Percentiles rank a stretch among this genome's conserved stretches.
Evolutionary conservation across 805 yeast genomes (phyloP).

Genomic region (Nematodospora valgi): DNA sequence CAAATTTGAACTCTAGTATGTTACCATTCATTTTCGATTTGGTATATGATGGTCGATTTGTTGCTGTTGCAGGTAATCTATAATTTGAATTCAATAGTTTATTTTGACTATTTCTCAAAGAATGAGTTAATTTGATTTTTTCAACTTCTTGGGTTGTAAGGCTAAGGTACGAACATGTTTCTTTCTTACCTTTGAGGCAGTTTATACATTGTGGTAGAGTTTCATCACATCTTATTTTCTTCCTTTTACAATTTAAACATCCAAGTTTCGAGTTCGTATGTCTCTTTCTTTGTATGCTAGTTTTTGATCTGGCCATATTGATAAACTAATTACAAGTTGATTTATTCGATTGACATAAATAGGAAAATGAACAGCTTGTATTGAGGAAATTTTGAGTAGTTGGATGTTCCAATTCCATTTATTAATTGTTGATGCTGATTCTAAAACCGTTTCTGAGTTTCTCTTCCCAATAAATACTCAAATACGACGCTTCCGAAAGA

Average conservation of each 20-base stretch:
- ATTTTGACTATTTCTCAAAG: slow-evolving; percentile 25
- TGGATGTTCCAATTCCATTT: too few species aligned
- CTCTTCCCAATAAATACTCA: too few species aligned
- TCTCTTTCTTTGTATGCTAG: slow-evolving; percentile 13
- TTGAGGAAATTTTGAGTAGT: too few species aligned
- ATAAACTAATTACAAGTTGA: too few species aligned
- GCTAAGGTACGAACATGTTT: slow-evolving; percentile 23
- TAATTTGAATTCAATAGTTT: slow-evolving; percentile 21
- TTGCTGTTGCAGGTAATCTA: slow-evolving; percentile 23
- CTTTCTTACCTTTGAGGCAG: slow-evolving; percentile 23
- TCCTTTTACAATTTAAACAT: slow-evolving; percentile 27
- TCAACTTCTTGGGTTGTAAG: slow-evolving; percentile 17
- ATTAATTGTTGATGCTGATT: neutral
- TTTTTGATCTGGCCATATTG: neutral
- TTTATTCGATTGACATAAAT: too few species aligned
- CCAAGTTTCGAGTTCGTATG: slow-evolving; percentile 31
- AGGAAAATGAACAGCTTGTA: too few species aligned
- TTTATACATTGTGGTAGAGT: slow-evolving; percentile 24
- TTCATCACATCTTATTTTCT: slow-evolving; percentile 31
- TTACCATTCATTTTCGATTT: neutral
- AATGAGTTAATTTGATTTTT: slow-evolving; percentile 23
- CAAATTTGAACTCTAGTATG: slow-evolving; percentile 21
- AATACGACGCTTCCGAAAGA: too few species aligned
- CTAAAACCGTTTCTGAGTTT: too few species aligned
- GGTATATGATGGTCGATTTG: neutral